These are phyloP conservation scores for Cercophora sp. DNA, from an alignment of 495 filamentous ascomycete species.

Conservation along the genomic window DNA sequence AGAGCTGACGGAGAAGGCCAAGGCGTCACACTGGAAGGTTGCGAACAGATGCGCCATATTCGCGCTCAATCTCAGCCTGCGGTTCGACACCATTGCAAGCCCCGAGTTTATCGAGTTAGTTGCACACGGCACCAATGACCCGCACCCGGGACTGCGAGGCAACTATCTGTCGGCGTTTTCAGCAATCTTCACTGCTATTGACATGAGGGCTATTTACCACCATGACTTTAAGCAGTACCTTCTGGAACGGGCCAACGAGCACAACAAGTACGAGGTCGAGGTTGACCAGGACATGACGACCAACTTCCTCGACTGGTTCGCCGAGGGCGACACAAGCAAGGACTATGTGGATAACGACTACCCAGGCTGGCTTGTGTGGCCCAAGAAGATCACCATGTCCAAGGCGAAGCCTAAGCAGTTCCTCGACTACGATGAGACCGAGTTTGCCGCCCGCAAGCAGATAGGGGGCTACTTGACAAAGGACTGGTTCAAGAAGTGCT, in stretches of 20 bases:
- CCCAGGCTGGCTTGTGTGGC: constrained; percentile 97
- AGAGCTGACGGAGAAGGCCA: constrained; percentile 73
- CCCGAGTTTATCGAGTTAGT: constrained; percentile 80
- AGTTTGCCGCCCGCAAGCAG: constrained; percentile 68
- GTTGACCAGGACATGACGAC: constrained; percentile 78
- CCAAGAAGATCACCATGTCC: constrained; percentile 73
- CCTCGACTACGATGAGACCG: constrained; percentile 77
- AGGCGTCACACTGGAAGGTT: constrained; percentile 90
- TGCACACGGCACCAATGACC: constrained; percentile 77
- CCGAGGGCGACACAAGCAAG: constrained; percentile 50
- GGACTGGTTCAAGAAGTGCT: constrained; percentile 83
- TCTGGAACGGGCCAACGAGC: constrained; percentile 65
- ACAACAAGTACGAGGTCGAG: constrained; percentile 68
- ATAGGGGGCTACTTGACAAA: constrained; percentile 77
- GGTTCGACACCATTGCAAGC: constrained; percentile 83
- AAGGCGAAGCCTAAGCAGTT: constrained; percentile 64
- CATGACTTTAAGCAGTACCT: constrained; percentile 87
- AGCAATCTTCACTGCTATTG: constrained; percentile 74
- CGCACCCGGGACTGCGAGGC: constrained; percentile 78
- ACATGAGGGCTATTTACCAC: constrained; percentile 77
- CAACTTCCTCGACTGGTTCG: constrained; percentile 69
- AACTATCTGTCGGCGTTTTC: constrained; percentile 78
- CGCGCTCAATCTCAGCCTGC: constrained; percentile 78
- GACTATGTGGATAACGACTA: constrained; percentile 90
- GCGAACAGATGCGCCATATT: constrained; percentile 84